Base-by-base conservation (phyloP, 441 rosid genomes). In the Erodium texanum region DNA sequence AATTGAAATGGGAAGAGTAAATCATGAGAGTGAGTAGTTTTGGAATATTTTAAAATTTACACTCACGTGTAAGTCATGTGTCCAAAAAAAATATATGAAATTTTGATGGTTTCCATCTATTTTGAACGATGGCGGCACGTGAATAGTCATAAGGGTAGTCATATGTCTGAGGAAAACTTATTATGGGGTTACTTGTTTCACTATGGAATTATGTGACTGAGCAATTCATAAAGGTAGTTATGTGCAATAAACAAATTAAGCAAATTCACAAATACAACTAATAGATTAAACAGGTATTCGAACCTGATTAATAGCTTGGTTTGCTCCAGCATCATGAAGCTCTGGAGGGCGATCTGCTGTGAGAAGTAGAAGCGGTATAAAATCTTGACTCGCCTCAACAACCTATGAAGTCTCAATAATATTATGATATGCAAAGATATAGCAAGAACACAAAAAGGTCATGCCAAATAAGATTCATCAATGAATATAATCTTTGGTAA, bases 261-360 rank as follows among this genome's bases (percentile, higher is more conserved):
- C 11, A 45, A 41, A 41, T 2, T 24, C 64, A 56, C 11, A 1
- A 56, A 56, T 24, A 59, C 63, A 59, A 27, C 23, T 22, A 59
- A 59, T 2, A 22, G 29, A 59, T 20, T 59, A 59, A 6, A 59
- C 12, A 2, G 3, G 29, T 59, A 59, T 68, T 62, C 71, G 69
- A 65, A 93, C 99, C 89, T 94, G 99, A 86, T 88, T 89, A 74
- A 94, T 87, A 69, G 97, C 78, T 83, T 94, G 99, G 79, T 89
- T 94, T 48, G 99, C 99, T 65, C 99, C 99, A 78, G 83, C 84
- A 67, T 84, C 88, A 68, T 78, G 92, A 79, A 94, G 96, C 83
- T 94, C 99, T 64, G 93, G 90, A 77, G 99, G 99, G 66, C 99
- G 97, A 79, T 94, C 99, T 54, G 97, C 99, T n/a, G 97, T 88